Base-by-base conservation (phyloP, 177 flowering plant genomes). In the Vitis hybrid region DNA sequence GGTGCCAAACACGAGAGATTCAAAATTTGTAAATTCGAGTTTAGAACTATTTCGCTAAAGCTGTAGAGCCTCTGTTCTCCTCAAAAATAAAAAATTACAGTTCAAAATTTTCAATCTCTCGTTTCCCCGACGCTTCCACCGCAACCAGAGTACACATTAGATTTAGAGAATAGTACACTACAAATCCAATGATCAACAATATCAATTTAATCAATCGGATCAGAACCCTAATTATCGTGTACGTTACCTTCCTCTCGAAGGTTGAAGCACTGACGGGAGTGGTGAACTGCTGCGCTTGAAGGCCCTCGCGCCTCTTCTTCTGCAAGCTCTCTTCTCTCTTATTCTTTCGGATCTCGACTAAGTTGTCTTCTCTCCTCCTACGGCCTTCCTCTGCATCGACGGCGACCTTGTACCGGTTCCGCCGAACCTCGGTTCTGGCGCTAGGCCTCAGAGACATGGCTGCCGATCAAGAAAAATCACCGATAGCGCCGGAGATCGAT, bases 291-390 rank as follows among this genome's bases (percentile, higher is more conserved):
- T 70, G 83, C 30, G 76, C 56, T 6, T 49, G 70, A n/a, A 78
- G 61, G 48, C 80, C 85, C 16, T 81, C 82, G 2, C 82, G 75
- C n/a, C 84, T 70, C 73, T 81, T 81, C 77, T 81, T 79, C 63
- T 30, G 76, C 75, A 81, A 70, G 65, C 65, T 81, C 60, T 81
- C 82, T 56, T 81, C 84, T 40, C 84, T 66, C 55, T 70, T 76
- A 52, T 70, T 81, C 78, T 81, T 81, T 4, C 84, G 78, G 78
- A 81, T 81, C 84, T 79, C 78, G 7, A 81, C 82, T 82, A 79
- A 63, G 61, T 81, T 76, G 68, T 81, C 84, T 52, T 81, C 84
- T 57, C 84, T 74, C 66, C 84, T 69, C 64, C 84, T 49, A 13
- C 84, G 76, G 12, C 80, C 82, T 21, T 81, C 82, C 1, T 79